These are phyloP conservation scores for Brasenia schreberi DNA, from an alignment of 164 flowering plant species.

Conservation along the genomic window DNA sequence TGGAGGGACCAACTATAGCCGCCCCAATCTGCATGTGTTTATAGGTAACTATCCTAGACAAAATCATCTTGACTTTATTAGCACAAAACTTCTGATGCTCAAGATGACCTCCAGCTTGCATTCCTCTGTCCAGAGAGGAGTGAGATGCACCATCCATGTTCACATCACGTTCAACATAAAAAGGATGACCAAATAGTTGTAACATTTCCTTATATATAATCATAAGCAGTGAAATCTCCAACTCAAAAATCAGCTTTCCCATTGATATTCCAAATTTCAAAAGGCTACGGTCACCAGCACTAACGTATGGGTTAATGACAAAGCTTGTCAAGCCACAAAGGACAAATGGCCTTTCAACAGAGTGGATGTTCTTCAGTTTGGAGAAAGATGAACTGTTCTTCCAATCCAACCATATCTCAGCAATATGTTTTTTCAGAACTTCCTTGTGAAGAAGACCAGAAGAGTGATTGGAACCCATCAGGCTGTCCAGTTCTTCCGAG, in stretches of 20 bases:
- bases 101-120: constrained; percentile 12
- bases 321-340: constrained; percentile 37
- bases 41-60: constrained; percentile 39
- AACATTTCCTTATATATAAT: constrained; percentile 30
- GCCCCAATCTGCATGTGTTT: constrained; percentile 49
- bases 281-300: constrained; percentile 21
- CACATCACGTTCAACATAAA: constrained; percentile 8
- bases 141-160: constrained; percentile 12
- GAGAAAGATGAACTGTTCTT: constrained; percentile 15
- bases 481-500: no score
- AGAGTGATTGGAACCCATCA: no score
- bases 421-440: constrained; percentile 25
- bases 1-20: constrained; percentile 43
- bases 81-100: constrained; percentile 13
- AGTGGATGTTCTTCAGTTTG: constrained; percentile 17
- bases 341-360: constrained; percentile 43
- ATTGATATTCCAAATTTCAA: constrained; percentile 35
- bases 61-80: constrained; percentile 15
- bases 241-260: constrained; percentile 48
- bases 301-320: constrained; percentile 23
- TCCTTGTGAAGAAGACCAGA: no score
- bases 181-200: constrained; percentile 31
- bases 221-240: constrained; percentile 36
- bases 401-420: constrained; percentile 50
- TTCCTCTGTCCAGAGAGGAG: constrained; percentile 15